A percentile compares a stretch with the other conserved stretches of the same genome.
These are phyloP conservation scores for Corchorus olitorius DNA, from an alignment of 345 rosid genomes.

Conservation along the genomic window DNA sequence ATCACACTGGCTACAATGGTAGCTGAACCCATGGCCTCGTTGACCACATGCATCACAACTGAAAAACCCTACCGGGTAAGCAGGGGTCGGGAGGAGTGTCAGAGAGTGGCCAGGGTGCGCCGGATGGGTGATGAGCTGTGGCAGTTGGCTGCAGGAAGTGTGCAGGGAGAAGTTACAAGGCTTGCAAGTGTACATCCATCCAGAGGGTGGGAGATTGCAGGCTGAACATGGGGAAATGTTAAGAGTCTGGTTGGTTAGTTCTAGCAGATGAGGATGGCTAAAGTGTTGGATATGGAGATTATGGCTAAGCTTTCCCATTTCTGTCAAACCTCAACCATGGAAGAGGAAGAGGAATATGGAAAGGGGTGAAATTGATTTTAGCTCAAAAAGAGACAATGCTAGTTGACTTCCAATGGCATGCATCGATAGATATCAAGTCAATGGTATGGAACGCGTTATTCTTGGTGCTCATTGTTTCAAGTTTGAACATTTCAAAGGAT, in stretches of 20 bases:
- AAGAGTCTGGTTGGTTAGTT: slow-evolving; percentile 36
- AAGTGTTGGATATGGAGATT: slow-evolving; percentile 44
- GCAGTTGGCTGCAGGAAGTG: slow-evolving; percentile 54
- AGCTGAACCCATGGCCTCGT: slow-evolving; percentile 52
- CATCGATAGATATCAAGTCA: neutral
- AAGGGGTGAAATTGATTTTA: neutral
- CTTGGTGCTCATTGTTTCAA: neutral
- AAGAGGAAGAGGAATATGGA: neutral
- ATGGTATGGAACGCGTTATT: slow-evolving; percentile 8
- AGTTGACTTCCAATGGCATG: neutral
- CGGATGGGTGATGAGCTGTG: slow-evolving; percentile 54
- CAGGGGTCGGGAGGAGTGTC: slow-evolving; percentile 45
- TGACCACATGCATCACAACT: slow-evolving; percentile 58
- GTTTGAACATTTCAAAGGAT: slow-evolving; percentile 7
- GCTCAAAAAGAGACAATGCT: neutral
- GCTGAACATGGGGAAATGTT: slow-evolving; percentile 40
- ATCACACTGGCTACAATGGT: slow-evolving; percentile 54
- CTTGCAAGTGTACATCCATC: slow-evolving; percentile 51
- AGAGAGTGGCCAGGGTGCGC: slow-evolving; percentile 55
- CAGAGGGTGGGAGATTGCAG: slow-evolving; percentile 35
- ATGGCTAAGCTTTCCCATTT: slow-evolving; percentile 52
- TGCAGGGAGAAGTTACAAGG: slow-evolving; percentile 64
- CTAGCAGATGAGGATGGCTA: slow-evolving; percentile 61
- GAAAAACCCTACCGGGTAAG: slow-evolving; percentile 48
- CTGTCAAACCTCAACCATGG: neutral